A percentile compares a stretch with the other conserved stretches of the same genome.
phyloP scores from a whole-genome alignment of 1,284 basidiomycete genomes.

The Phylloboletellus chloephorus region DNA sequence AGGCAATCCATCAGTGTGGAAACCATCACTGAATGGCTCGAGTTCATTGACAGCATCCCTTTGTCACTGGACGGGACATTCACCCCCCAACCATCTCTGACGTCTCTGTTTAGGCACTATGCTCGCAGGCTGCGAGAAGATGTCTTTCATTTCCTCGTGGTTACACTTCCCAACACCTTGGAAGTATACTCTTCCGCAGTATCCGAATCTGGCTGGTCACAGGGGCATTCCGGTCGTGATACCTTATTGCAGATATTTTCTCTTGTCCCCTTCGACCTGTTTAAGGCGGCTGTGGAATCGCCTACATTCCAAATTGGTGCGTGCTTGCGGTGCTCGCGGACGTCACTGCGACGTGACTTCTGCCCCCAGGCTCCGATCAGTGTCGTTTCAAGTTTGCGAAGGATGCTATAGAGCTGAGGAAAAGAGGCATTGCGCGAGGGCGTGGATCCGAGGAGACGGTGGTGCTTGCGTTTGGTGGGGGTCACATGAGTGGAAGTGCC shows the following conservation, averaged over 20 bases:
- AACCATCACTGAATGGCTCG: conserved; percentile 69
- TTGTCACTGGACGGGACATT: conserved; percentile 47
- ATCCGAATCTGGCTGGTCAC: conserved; percentile 35
- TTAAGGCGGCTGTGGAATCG: conserved; percentile 74
- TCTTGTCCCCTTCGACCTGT: conserved; percentile 75
- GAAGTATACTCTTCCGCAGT: conserved; percentile 40
- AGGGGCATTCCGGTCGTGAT: conserved; percentile 49
- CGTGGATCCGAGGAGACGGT: conserved; percentile 74
- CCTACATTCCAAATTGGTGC: conserved; percentile 71
- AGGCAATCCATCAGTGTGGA: conserved; percentile 67
- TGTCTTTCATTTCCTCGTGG: conserved; percentile 72
- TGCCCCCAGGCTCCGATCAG: conserved; percentile 64
- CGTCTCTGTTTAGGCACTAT: conserved; percentile 67
- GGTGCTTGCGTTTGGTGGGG: conserved; percentile 77
- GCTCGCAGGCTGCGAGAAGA: conserved; percentile 63
- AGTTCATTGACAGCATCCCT: conserved; percentile 64
- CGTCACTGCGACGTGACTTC: conserved; percentile 4
- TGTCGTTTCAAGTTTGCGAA: conserved; percentile 86
- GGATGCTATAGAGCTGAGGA: conserved; percentile 77
- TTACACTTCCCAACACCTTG: conserved; percentile 61
- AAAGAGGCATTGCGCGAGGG: conserved; percentile 58
- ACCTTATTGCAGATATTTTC: conserved; percentile 66
- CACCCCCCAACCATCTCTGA: conserved; percentile 47
- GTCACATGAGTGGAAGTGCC: conserved; percentile 61
- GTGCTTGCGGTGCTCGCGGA: conserved; percentile 26